These are phyloP conservation scores for Ciborinia camelliae DNA, from an alignment of 2,329 filamentous ascomycete genomes.

Conservation along the genomic window DNA sequence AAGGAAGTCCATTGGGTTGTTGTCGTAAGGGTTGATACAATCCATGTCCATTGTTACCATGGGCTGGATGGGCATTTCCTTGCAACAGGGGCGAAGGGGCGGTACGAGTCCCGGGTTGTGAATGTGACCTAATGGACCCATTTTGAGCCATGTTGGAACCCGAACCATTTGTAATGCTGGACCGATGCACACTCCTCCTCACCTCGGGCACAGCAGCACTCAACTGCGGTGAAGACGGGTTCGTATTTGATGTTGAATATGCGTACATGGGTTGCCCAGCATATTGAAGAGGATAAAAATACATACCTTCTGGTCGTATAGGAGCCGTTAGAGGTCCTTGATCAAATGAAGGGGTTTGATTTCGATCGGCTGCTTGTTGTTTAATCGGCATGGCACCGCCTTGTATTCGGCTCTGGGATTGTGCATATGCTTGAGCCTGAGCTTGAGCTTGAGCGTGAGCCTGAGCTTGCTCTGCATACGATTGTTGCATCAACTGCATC, in stretches of 20 bases:
- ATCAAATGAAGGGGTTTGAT: constrained; percentile 60
- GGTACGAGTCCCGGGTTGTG: constrained; percentile 56
- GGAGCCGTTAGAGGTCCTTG: constrained; percentile 58
- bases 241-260: constrained; percentile 50
- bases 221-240: constrained; percentile 55
- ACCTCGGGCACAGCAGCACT: constrained; percentile 48
- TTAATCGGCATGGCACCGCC: constrained; percentile 36
- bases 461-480: constrained; percentile 42
- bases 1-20: constrained; percentile 46
- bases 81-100: constrained; percentile 38
- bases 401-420: constrained; percentile 39
- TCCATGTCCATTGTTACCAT: constrained; percentile 35
- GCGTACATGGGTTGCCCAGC: constrained; percentile 46
- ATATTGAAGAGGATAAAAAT: constrained; percentile 47
- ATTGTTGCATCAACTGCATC: constrained; percentile 48
- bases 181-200: constrained; percentile 55
- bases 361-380: constrained; percentile 48
- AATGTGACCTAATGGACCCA: constrained; percentile 61
- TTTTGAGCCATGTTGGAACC: constrained; percentile 42
- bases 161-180: constrained; percentile 48
- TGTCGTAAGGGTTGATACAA: constrained; percentile 32
- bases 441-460: constrained; percentile 42
- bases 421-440: constrained; percentile 40
- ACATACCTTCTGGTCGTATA: constrained; percentile 52
- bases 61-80: constrained; percentile 40